Percentiles rank a stretch among this genome's conserved stretches.
These are phyloP conservation scores for Chaetomiaceae sp. DNA, from an alignment of 2,329 filamentous ascomycete genomes.

Conservation along the genomic window DNA sequence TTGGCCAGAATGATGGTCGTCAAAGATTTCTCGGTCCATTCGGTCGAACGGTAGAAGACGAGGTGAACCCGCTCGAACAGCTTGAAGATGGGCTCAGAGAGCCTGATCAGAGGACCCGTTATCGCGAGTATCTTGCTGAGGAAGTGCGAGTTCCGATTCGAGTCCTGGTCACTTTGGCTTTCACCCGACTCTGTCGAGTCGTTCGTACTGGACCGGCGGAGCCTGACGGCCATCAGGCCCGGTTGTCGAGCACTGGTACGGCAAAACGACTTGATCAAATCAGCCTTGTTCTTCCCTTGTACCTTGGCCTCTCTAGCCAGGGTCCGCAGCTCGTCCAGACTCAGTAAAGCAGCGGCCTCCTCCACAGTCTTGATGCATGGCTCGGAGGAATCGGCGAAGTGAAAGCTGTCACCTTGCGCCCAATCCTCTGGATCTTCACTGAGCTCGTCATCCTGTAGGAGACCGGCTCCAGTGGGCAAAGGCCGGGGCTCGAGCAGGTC, in stretches of 20 bases:
- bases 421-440: conserved; percentile 34
- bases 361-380: conserved; percentile 69
- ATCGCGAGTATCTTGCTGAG: conserved; percentile 68
- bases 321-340: conserved; percentile 79
- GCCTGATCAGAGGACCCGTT: conserved; percentile 76
- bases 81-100: conserved; percentile 65
- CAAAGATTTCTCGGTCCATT: conserved; percentile 96
- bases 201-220: conserved; percentile 58
- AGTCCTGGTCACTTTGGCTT: conserved; percentile 34
- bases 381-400: conserved; percentile 74
- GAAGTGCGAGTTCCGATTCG: conserved; percentile 68
- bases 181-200: conserved; percentile 44
- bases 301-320: conserved; percentile 83
- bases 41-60: conserved; percentile 90
- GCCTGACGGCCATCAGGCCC: conserved; percentile 63
- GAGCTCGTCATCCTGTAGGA: conserved; percentile 18
- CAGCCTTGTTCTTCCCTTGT: conserved; percentile 80
- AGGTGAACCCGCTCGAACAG: conserved; percentile 92
- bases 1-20: conserved; percentile 92
- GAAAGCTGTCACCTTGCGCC: conserved; percentile 53
- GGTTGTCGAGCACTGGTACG: conserved; percentile 67
- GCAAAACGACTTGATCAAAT: conserved; percentile 68
- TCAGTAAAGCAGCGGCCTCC: conserved; percentile 73
- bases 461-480: conserved; percentile 41
- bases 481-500: conserved; percentile 53